A percentile compares a stretch with the other conserved stretches of the same genome.
Conservation (phyloP, 495 filamentous ascomycete species). For the Pseudevernia furfuracea region DNA sequence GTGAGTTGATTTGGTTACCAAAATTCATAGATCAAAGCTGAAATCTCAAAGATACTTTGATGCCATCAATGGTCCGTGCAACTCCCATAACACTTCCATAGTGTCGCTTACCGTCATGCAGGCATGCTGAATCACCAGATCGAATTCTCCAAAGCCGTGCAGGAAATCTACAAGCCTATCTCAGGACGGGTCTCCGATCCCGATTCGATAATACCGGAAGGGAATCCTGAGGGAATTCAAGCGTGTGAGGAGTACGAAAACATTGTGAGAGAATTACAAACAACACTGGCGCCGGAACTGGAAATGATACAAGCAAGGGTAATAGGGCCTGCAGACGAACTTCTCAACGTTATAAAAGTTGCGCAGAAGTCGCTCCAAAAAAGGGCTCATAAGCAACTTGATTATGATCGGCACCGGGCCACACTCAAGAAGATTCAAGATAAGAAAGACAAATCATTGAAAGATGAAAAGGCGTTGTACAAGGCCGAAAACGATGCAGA, state of each 20-base stretch:
- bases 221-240: conserved; percentile 87
- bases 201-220: conserved; percentile 67
- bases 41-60: conserved; percentile 59
- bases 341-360: conserved; percentile 89
- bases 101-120: conserved; percentile 29
- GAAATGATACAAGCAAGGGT: conserved; percentile 95
- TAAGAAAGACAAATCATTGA: conserved; percentile 91
- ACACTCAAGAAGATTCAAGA: conserved; percentile 90
- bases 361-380: conserved; percentile 84
- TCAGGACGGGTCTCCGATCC: conserved; percentile 93
- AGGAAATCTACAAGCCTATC: conserved; percentile 97
- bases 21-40: conserved; percentile 4
- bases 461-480: conserved; percentile 96
- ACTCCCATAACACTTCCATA: neutral
- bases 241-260: conserved; percentile 95
- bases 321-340: conserved; percentile 87
- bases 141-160: conserved; percentile 92
- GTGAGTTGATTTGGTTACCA: conserved; percentile 32
- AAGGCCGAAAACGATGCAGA: conserved; percentile 92
- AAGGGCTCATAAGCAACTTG: conserved; percentile 93
- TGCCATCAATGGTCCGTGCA: conserved; percentile 71
- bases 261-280: conserved; percentile 84
- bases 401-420: conserved; percentile 81
- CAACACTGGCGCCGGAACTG: conserved; percentile 79
- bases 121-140: conserved; percentile 97